phyloP scores from a whole-genome alignment of 306 rosid species.

The Acacia crassicarpa region DNA sequence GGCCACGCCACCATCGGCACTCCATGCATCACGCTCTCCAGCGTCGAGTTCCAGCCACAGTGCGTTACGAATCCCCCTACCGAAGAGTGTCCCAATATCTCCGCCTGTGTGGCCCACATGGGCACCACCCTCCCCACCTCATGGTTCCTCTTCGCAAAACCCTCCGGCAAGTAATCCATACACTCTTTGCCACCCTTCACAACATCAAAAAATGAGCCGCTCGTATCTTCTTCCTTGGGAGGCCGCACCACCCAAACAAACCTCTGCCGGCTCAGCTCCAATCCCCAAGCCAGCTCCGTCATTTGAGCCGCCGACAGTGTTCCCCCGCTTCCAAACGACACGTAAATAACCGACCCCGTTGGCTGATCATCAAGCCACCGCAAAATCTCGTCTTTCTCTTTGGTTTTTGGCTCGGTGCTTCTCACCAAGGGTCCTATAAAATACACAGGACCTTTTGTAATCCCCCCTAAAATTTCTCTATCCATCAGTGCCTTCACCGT shows the following conservation, averaged over 20 bases:
- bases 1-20: slow-evolving; percentile 59
- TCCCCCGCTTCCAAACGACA: slow-evolving; percentile 81
- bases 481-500: slow-evolving; percentile 28
- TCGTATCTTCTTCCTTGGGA: slow-evolving; percentile 18
- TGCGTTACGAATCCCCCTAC: slow-evolving; percentile 55
- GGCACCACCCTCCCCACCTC: slow-evolving; percentile 39
- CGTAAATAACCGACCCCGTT: slow-evolving; percentile 50
- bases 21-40: slow-evolving; percentile 44
- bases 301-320: slow-evolving; percentile 48
- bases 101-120: slow-evolving; percentile 57
- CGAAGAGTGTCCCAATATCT: slow-evolving; percentile 46
- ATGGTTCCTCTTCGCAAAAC: slow-evolving; percentile 42
- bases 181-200: not conserved
- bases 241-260: slow-evolving; percentile 76
- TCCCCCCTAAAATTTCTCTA: slow-evolving; percentile 16
- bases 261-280: slow-evolving; percentile 67
- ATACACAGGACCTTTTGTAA: slow-evolving; percentile 30
- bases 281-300: slow-evolving; percentile 66
- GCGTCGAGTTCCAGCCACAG: slow-evolving; percentile 51
- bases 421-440: slow-evolving; percentile 66
- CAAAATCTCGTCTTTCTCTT: not conserved
- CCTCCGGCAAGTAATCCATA: slow-evolving; percentile 43
- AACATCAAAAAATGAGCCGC: slow-evolving; percentile 32
- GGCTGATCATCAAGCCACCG: slow-evolving; percentile 63
- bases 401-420: not conserved